Conservation (phyloP, 164 flowering plant species). For the Akebia trifoliata region DNA sequence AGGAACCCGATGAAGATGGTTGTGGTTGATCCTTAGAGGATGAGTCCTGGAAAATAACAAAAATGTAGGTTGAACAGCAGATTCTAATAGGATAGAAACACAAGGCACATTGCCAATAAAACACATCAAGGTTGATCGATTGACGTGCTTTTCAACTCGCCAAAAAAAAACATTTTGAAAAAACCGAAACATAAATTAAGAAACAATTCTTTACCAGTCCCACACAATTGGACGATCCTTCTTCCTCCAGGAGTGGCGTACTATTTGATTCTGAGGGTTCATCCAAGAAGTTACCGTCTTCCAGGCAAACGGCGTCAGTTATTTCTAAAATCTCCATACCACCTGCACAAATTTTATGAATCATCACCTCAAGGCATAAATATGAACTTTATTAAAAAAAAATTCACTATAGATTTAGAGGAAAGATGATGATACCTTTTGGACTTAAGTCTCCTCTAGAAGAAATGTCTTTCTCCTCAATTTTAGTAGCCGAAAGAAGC, state of each 20-base stretch:
- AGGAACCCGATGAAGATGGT: slow-evolving; percentile 23
- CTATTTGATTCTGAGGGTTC: slow-evolving; percentile 23
- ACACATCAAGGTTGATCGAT: neutral
- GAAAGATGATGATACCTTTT: slow-evolving; percentile 36
- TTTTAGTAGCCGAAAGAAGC: slow-evolving; percentile 14
- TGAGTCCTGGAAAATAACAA: slow-evolving; percentile 30
- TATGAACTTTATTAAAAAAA: neutral
- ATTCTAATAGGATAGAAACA: neutral
- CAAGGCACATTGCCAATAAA: slow-evolving; percentile 4
- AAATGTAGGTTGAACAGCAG: neutral
- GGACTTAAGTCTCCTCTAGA: slow-evolving; percentile 16
- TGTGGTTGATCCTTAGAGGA: slow-evolving; percentile 23
- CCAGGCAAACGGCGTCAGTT: slow-evolving; percentile 16
- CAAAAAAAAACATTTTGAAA: too few species aligned
- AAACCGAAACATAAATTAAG: neutral
- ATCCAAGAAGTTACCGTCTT: slow-evolving; percentile 20
- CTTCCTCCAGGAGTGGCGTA: slow-evolving; percentile 16
- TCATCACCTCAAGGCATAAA: neutral
- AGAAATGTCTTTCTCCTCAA: slow-evolving; percentile 15
- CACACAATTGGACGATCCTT: slow-evolving; percentile 17
- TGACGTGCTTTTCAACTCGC: too few species aligned
- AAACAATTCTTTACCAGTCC: slow-evolving; percentile 30
- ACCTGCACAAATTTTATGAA: slow-evolving; percentile 26
- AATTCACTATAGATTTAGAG: neutral
- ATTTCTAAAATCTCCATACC: slow-evolving; percentile 20